These are phyloP conservation scores for Schoenoplectus tabernaemontani DNA, from an alignment of 202 grass and related monocot species.

Conservation along the genomic window DNA sequence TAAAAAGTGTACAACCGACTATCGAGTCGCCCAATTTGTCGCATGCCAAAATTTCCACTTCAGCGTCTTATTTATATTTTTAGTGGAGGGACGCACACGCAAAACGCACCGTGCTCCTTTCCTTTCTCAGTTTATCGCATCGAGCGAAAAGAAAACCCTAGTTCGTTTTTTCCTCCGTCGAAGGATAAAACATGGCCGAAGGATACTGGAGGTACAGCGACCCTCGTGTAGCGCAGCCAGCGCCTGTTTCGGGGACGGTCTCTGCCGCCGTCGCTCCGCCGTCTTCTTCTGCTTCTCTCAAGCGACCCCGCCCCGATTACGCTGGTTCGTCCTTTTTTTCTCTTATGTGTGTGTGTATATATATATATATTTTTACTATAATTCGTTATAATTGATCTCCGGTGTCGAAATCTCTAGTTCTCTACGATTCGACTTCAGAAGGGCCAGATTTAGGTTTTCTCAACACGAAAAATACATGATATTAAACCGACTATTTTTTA, in stretches of 20 bases:
- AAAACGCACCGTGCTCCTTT: not conserved
- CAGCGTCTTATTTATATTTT: not conserved
- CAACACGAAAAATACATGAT: not conserved
- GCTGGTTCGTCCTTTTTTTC: constrained; percentile 26
- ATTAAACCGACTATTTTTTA: not conserved
- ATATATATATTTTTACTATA: not conserved
- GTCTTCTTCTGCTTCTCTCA: constrained; percentile 40
- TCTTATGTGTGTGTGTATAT: not conserved
- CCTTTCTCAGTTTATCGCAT: not conserved
- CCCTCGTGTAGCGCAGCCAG: constrained; percentile 22
- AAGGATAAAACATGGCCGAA: constrained; percentile 6
- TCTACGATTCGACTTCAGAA: not conserved
- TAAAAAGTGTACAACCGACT: not conserved
- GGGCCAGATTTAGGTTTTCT: not conserved
- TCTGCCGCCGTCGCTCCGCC: constrained; percentile 14
- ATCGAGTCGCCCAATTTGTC: not conserved
- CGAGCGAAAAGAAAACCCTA: constrained; percentile 1
- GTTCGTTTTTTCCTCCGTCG: not conserved
- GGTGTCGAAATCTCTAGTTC: not conserved
- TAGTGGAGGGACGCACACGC: not conserved
- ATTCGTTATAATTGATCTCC: not conserved
- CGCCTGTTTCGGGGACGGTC: not conserved
- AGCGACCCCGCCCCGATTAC: constrained; percentile 70
- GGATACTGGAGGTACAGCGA: constrained; percentile 22
- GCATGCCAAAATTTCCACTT: not conserved